A percentile compares a stretch with the other conserved stretches of the same genome.
These are phyloP conservation scores for Phytophthora rubi DNA, from an alignment of 352 stramenopile species.

Conservation along the genomic window DNA sequence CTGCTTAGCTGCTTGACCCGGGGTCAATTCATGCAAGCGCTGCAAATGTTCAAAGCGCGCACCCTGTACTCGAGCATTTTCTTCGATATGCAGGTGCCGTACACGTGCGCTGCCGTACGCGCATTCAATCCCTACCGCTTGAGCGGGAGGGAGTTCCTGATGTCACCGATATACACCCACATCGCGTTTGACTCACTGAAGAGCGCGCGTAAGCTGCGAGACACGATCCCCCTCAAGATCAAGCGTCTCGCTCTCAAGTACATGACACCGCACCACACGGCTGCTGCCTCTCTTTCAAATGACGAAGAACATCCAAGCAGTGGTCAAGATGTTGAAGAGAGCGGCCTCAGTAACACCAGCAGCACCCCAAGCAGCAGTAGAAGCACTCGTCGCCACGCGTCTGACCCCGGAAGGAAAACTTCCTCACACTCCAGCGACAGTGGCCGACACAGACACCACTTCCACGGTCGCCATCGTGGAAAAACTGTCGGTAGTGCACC, in stretches of 20 bases:
- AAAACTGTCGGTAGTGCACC: conserved; percentile 30
- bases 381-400: conserved; percentile 23
- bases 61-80: conserved; percentile 84
- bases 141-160: conserved; percentile 45
- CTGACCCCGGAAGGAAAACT: conserved; percentile 27
- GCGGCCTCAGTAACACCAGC: conserved; percentile 15
- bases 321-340: conserved; percentile 22
- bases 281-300: conserved; percentile 32
- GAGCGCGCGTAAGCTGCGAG: conserved; percentile 57
- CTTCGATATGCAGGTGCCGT: conserved; percentile 84
- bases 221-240: conserved; percentile 59
- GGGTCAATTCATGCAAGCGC: conserved; percentile 78
- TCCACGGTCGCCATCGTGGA: conserved; percentile 29
- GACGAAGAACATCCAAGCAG: conserved; percentile 16
- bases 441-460: conserved; percentile 15
- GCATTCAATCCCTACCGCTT: conserved; percentile 84
- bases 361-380: conserved; percentile 26
- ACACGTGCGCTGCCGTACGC: conserved; percentile 72
- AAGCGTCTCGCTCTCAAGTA: conserved; percentile 48
- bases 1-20: conserved; percentile 71
- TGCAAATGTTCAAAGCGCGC: conserved; percentile 70
- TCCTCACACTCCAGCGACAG: conserved; percentile 20
- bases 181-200: conserved; percentile 66
- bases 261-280: conserved; percentile 25
- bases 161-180: conserved; percentile 76